Evolutionary conservation across 768 basidiomycete genomes (phyloP).

Genomic region (Cytidiella melzeri): DNA sequence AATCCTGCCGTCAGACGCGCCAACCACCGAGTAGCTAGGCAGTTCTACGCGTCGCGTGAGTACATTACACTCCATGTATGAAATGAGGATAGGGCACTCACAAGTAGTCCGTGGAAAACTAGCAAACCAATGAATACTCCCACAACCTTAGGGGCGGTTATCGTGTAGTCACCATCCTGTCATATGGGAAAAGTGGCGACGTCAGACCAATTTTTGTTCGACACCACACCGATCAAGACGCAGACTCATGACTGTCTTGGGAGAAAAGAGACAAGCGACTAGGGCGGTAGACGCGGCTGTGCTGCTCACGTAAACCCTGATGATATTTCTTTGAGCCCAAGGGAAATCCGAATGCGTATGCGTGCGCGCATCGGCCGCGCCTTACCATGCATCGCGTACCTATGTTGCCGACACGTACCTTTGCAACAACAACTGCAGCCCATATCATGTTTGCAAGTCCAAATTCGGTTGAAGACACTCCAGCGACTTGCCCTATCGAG

Average conservation of each 20-base stretch:
- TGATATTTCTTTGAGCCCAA: no score
- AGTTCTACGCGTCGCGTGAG: conserved; percentile 38
- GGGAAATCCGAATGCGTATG: neutral
- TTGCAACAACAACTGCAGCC: conserved; percentile 64
- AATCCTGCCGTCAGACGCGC: conserved; percentile 70
- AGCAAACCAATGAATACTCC: conserved; percentile 74
- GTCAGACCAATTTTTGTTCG: no score
- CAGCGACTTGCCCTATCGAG: conserved; percentile 66
- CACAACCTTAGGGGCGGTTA: conserved; percentile 68
- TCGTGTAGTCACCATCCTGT: conserved; percentile 49
- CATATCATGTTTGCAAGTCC: conserved; percentile 75
- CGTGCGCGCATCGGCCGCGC: neutral
- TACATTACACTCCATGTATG: conserved; percentile 33
- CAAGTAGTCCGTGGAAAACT: conserved; percentile 70
- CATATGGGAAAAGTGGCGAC: neutral
- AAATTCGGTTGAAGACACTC: conserved; percentile 82
- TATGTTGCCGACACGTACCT: conserved; percentile 22
- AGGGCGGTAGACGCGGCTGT: no score
- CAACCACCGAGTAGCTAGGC: conserved; percentile 66
- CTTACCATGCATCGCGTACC: neutral
- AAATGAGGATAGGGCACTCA: conserved; percentile 53
- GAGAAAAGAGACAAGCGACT: no score
- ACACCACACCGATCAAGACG: no score
- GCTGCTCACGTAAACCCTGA: no score
- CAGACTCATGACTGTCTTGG: no score